Percentiles rank a stretch among this genome's conserved stretches.
Evolutionary conservation across 2,329 filamentous ascomycete genomes (phyloP).

Genomic region (Alternaria angustiovoidea): DNA sequence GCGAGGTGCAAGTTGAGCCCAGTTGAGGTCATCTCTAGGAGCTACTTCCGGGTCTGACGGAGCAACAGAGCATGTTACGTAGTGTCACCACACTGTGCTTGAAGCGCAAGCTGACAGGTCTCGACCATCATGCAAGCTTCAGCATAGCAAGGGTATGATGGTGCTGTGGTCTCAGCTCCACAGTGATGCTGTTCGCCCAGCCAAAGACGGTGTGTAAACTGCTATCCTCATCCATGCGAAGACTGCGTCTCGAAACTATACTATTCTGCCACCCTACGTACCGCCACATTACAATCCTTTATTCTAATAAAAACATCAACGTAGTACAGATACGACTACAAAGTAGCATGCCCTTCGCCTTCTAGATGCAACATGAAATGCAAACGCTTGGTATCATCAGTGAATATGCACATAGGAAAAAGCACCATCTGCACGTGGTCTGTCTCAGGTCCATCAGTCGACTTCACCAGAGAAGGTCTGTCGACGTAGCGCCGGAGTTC

Average conservation of each 20-base stretch:
- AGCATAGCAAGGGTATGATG: conserved; percentile 2
- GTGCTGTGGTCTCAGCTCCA: conserved; percentile 5
- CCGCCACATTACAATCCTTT: conserved; percentile 30
- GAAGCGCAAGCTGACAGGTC: background rate
- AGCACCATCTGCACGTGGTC: conserved; percentile 8
- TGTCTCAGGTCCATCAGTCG: conserved; percentile 30
- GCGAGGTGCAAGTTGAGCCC: background rate
- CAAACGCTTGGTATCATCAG: conserved; percentile 31
- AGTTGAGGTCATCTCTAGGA: conserved; percentile 1
- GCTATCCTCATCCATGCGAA: conserved; percentile 10
- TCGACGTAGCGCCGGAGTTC: conserved; percentile 31
- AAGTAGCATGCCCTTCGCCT: conserved; percentile 28
- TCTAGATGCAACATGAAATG: conserved; percentile 32
- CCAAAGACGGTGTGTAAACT: conserved; percentile 14
- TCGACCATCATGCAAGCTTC: background rate
- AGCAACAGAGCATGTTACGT: background rate
- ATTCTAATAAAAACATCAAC: conserved; percentile 20
- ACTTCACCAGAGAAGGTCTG: conserved; percentile 36
- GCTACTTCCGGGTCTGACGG: background rate
- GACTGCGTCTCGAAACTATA: conserved; percentile 1
- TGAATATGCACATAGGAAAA: conserved; percentile 21
- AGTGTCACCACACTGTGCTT: conserved; percentile 1
- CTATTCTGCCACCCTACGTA: conserved; percentile 7
- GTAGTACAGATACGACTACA: conserved; percentile 25
- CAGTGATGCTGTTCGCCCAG: conserved; percentile 6